These are phyloP conservation scores for Tulasnella sp. DNA, from an alignment of 768 basidiomycete species.

Conservation along the genomic window DNA sequence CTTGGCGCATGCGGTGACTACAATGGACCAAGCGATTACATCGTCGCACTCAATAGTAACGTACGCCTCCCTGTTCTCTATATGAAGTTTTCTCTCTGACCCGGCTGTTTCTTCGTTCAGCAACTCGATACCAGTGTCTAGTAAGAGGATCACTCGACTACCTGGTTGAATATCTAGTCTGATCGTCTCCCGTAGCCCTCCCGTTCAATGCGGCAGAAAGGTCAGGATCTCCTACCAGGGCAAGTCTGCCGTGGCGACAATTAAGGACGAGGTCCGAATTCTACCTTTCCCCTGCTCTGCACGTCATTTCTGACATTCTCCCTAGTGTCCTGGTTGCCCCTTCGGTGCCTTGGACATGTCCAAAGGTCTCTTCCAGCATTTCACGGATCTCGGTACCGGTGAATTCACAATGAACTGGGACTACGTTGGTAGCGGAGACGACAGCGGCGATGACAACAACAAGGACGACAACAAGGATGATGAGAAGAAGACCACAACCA, in stretches of 20 bases:
- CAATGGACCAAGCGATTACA: constrained; percentile 18
- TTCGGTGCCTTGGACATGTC: constrained; percentile 28
- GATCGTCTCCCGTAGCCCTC: constrained; percentile 3
- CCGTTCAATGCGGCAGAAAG: constrained; percentile 26
- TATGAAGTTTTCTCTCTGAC: not conserved
- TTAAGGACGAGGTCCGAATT: constrained; percentile 23
- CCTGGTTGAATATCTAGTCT: not conserved
- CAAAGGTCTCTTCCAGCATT: constrained; percentile 26
- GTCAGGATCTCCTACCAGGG: constrained; percentile 26
- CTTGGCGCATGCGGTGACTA: constrained; percentile 22
- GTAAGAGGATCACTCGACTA: not conserved
- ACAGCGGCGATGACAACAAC: not conserved
- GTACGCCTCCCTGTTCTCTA: not conserved
- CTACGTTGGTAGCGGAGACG: not conserved
- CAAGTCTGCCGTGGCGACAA: constrained; percentile 22
- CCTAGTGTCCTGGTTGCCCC: constrained; percentile 9
- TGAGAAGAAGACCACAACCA: not conserved
- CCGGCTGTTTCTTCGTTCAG: not conserved
- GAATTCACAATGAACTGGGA: constrained; percentile 19
- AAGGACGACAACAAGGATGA: not conserved
- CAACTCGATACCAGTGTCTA: constrained; percentile 2
- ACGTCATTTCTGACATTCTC: not conserved
- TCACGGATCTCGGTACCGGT: constrained; percentile 19
- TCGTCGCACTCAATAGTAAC: constrained; percentile 22
- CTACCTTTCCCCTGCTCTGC: not conserved